These are phyloP conservation scores for Berberis thunbergii DNA, from an alignment of 164 flowering plant genomes.

Conservation along the genomic window DNA sequence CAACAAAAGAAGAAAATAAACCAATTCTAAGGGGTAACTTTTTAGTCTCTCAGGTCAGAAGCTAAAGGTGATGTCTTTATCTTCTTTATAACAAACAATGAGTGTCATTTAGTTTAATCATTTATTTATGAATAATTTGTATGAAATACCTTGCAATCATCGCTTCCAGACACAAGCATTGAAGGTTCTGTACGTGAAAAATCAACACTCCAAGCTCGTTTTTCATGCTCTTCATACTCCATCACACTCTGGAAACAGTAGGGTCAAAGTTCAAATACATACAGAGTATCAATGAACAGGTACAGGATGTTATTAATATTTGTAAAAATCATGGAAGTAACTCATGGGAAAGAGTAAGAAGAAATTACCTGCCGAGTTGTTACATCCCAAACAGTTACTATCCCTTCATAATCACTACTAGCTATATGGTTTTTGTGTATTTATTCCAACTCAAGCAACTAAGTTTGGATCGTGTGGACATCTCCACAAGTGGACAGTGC, in stretches of 20 bases:
- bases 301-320: not conserved
- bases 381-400: slow-evolving; percentile 97
- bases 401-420: slow-evolving; percentile 97
- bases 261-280: not conserved
- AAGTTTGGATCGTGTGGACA: slow-evolving; percentile 88
- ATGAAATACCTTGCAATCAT: slow-evolving; percentile 80
- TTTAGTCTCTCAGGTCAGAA: too few species aligned
- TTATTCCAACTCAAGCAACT: slow-evolving; percentile 99
- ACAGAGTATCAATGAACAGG: not conserved
- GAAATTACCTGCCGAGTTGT: slow-evolving; percentile 67
- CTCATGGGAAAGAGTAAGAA: not conserved
- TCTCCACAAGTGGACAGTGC: slow-evolving; percentile 85
- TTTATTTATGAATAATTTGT: too few species aligned
- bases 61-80: too few species aligned
- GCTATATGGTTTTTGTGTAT: slow-evolving; percentile 68
- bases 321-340: not conserved
- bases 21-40: not conserved
- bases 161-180: slow-evolving; percentile 95
- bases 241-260: slow-evolving; percentile 58
- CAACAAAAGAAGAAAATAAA: not conserved
- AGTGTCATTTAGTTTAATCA: too few species aligned
- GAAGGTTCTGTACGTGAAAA: slow-evolving; percentile 86
- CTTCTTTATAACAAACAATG: too few species aligned
- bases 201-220: slow-evolving; percentile 99
- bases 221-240: slow-evolving; percentile 99